phyloP scores from a whole-genome alignment of 2,329 filamentous ascomycete species.

The Fusarium nygamai region DNA sequence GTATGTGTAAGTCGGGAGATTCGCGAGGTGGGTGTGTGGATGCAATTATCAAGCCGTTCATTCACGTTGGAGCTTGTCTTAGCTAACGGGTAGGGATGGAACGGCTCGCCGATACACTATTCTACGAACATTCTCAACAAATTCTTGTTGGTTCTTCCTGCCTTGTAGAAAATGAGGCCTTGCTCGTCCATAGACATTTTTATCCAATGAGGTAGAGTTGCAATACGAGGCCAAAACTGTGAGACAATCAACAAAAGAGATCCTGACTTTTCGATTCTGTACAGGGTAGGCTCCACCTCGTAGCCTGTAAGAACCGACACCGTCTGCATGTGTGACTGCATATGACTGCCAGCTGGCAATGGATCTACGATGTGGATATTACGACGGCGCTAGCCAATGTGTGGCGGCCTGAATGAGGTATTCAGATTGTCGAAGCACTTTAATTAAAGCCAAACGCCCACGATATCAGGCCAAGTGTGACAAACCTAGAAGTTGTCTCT shows the following conservation, averaged over 20 bases:
- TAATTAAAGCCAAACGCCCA: conserved; percentile 24
- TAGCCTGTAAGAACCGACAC: background rate
- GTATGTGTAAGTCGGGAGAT: background rate
- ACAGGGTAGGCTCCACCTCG: conserved; percentile 24
- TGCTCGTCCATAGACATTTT: background rate
- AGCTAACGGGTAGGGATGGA: background rate
- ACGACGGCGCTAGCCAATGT: conserved; percentile 38
- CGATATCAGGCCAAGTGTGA: conserved; percentile 15
- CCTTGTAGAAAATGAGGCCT: background rate
- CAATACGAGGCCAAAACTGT: background rate
- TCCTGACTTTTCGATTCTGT: conserved; percentile 1
- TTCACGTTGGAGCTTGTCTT: background rate
- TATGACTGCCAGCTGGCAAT: conserved; percentile 46
- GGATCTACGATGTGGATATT: conserved; percentile 33
- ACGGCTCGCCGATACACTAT: background rate
- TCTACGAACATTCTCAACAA: background rate
- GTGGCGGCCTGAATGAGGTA: conserved; percentile 42
- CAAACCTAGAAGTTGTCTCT: conserved; percentile 23
- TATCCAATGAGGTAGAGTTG: background rate
- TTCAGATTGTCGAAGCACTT: conserved; percentile 14
- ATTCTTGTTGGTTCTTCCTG: background rate
- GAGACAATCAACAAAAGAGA: background rate
- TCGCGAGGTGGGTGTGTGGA: background rate
- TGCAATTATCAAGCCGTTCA: background rate
- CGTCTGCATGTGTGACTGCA: conserved; percentile 41